A percentile compares a stretch with the other conserved stretches of the same genome.
These are phyloP conservation scores for Sophora flavescens DNA, from an alignment of 306 rosid species.

Conservation along the genomic window DNA sequence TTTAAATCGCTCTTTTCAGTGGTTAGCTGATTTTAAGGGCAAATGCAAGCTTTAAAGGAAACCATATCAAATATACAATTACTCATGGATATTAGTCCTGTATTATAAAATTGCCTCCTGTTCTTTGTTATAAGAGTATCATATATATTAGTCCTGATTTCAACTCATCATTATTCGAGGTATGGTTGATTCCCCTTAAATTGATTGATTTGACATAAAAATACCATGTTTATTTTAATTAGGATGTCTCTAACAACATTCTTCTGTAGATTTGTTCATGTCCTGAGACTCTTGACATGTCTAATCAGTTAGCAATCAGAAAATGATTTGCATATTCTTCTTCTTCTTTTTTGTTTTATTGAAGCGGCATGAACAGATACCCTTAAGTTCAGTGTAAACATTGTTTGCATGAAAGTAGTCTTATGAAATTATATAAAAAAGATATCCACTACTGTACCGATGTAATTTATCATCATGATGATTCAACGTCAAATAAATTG, in stretches of 20 bases:
- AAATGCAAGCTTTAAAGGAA: conserved; percentile 50
- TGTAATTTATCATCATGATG: too few species aligned
- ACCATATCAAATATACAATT: conserved; percentile 44
- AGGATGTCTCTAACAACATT: conserved; percentile 13
- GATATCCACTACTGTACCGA: too few species aligned
- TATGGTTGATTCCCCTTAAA: not conserved
- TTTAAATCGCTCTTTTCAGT: conserved; percentile 26
- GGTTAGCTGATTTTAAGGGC: conserved; percentile 47
- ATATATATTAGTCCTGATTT: conserved; percentile 6
- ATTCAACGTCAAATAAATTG: too few species aligned
- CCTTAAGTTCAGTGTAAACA: too few species aligned
- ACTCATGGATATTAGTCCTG: conserved; percentile 43
- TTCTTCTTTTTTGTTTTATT: too few species aligned
- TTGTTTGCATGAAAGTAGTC: too few species aligned
- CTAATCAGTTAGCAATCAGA: conserved; percentile 21
- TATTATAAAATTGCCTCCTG: conserved; percentile 22
- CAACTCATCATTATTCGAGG: conserved; percentile 25
- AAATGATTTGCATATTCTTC: too few species aligned
- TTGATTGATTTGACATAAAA: conserved; percentile 24
- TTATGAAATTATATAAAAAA: too few species aligned
- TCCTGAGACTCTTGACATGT: conserved; percentile 16
- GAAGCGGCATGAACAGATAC: too few species aligned
- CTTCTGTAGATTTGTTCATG: not conserved
- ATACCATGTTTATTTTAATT: conserved; percentile 1
- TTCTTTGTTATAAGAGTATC: conserved; percentile 25